A percentile compares a stretch with the other conserved stretches of the same genome.
phyloP scores from a whole-genome alignment of 441 rosid genomes.

The Adansonia rubrostipa region DNA sequence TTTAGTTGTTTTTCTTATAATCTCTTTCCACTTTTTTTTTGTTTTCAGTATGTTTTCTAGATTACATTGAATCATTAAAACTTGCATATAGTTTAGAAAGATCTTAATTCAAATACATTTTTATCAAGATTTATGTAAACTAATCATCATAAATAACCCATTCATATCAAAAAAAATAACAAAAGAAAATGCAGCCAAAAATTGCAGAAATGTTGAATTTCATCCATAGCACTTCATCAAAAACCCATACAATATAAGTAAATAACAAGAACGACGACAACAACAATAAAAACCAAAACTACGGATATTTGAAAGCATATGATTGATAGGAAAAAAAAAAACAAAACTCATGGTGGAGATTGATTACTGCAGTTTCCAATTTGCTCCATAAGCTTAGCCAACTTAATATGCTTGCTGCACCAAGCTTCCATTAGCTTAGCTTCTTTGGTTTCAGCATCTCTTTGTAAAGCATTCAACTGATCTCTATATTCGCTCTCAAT shows the following conservation, averaged over 20 bases:
- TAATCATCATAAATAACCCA: no score
- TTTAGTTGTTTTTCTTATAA: neutral
- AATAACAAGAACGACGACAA: neutral
- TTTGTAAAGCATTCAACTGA: conserved; percentile 36
- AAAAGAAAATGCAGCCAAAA: neutral
- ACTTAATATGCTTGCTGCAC: conserved; percentile 36
- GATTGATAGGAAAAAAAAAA: neutral
- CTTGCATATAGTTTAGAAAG: no score
- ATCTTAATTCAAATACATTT: no score
- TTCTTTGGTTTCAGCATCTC: conserved; percentile 46
- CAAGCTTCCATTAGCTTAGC: conserved; percentile 46
- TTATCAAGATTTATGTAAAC: no score
- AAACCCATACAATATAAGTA: neutral
- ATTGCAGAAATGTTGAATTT: neutral
- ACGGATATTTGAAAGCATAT: neutral
- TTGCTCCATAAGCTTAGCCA: conserved; percentile 39
- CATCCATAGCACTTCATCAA: neutral
- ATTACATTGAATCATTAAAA: no score
- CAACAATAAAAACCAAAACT: neutral
- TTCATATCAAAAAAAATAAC: no score
- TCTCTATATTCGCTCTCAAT: conserved; percentile 42
- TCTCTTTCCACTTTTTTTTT: neutral
- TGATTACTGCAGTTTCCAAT: conserved; percentile 27
- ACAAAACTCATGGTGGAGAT: neutral
- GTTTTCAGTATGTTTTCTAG: neutral